These are phyloP conservation scores for Acorus gramineus DNA, from an alignment of 106 monocot genomes.

Conservation along the genomic window DNA sequence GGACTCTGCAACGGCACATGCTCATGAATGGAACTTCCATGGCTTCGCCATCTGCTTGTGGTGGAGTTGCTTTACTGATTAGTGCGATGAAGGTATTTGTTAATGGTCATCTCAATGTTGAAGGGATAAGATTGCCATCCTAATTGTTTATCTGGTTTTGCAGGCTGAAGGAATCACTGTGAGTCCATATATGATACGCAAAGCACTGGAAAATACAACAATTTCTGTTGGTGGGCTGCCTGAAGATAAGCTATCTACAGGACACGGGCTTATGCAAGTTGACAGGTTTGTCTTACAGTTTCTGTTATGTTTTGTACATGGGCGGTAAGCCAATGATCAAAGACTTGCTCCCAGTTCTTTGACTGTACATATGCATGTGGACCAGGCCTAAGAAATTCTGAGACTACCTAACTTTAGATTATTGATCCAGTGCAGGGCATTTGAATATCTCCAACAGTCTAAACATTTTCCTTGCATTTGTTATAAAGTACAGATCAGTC, in stretches of 20 bases:
- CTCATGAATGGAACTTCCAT: constrained; percentile 99
- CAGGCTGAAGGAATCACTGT: constrained; percentile 75
- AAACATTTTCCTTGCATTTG: constrained; percentile 45
- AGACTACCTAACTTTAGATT: too few species aligned
- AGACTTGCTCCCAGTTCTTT: too few species aligned
- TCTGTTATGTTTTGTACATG: neutral
- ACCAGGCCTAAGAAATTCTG: too few species aligned
- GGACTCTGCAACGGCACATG: constrained; percentile 89
- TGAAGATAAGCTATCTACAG: constrained; percentile 76
- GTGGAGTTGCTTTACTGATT: constrained; percentile 82
- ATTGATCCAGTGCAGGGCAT: constrained; percentile 39
- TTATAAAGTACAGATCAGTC: constrained; percentile 55
- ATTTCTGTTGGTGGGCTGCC: constrained; percentile 38
- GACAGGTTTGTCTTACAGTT: constrained; percentile 49
- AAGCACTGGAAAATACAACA: constrained; percentile 83
- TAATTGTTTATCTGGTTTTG: neutral
- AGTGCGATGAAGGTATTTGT: constrained; percentile 86
- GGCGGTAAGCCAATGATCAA: too few species aligned
- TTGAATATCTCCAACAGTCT: constrained; percentile 58
- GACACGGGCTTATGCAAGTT: constrained; percentile 88
- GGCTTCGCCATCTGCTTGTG: constrained; percentile 97
- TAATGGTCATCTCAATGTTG: too few species aligned
- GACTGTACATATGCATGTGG: too few species aligned
- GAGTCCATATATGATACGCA: constrained; percentile 77
- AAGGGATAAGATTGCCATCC: too few species aligned